Base-by-base conservation (phyloP, 202 grass and related monocot genomes). In the Musa balbisiana region DNA sequence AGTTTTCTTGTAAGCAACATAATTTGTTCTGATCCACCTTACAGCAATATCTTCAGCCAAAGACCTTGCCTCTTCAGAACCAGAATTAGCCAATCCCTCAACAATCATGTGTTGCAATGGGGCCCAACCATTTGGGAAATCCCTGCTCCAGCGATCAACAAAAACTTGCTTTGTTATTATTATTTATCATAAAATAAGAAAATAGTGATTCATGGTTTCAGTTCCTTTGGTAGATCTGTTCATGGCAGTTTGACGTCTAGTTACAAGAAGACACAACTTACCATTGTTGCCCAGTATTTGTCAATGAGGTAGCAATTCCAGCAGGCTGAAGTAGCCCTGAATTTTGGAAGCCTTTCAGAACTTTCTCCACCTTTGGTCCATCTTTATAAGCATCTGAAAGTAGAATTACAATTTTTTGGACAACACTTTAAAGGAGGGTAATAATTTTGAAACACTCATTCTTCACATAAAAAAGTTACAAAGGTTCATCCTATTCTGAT, bases 81-180 rank as follows among this genome's bases (percentile, higher is more conserved):
- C 81, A 76, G 76, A 85, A 60, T 81, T 85, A 70, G 84, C 62
- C 68, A 97, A 75, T 62, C 94, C 94, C 64, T 97, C 86, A 17
- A 56, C 85, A 87, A 97, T 91, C 77, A 98, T 84, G 74, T 98
- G 90, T 50, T 98, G 94, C 60, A 93, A 52, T 8, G 94, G 90
- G 17, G 94, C 87, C 94, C 94, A 98, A 73, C 94, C 90, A 86
- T 98, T 93, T 50, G 91, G 94, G 54, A 93, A 89, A 80, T 98
- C 94, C 94, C 94, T 98, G 69, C 58, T 77, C 49, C 81, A 59
- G 52, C 78, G 24, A 64, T 21, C 81, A 73, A 58, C 76, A 29
- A 52, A 62, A 53, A 72, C 49, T 69, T 10, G 24, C 20, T 62
- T 25, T 26, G 3, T 15, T 15, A 54, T 17, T 52, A 19, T 71